These are phyloP conservation scores for Saccharomycopsis schoenii DNA, from an alignment of 805 yeast genomes.

Conservation along the genomic window DNA sequence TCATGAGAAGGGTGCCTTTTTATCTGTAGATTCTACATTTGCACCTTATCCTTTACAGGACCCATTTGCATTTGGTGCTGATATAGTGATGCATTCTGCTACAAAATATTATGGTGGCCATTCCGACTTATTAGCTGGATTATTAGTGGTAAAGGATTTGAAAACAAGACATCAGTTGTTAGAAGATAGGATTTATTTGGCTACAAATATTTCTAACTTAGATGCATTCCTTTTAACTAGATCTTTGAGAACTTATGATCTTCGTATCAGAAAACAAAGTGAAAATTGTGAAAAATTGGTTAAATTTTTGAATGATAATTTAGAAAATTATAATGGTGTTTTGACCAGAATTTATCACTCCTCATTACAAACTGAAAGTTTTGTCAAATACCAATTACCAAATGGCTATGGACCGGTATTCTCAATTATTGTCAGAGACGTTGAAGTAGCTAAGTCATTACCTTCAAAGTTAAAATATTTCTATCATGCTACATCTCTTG, in stretches of 20 bases:
- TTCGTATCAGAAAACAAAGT: conserved; percentile 62
- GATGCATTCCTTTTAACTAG: conserved; percentile 69
- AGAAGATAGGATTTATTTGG: conserved; percentile 59
- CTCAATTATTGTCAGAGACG: conserved; percentile 43
- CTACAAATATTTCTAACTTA: conserved; percentile 69
- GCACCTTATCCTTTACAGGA: conserved; percentile 88
- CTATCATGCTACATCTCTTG: conserved; percentile 87
- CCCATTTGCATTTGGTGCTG: conserved; percentile 78
- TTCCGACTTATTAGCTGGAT: conserved; percentile 80
- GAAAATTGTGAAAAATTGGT: conserved; percentile 55
- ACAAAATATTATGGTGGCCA: conserved; percentile 96
- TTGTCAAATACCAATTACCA: conserved; percentile 54
- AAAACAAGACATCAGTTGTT: conserved; percentile 37
- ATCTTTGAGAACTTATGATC: conserved; percentile 70
- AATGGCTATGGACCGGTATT: conserved; percentile 71
- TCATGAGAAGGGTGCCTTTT: conserved; percentile 63
- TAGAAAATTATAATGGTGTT: conserved; percentile 31
- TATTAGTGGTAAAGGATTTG: conserved; percentile 53
- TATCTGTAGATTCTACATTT: conserved; percentile 77
- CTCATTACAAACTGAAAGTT: conserved; percentile 63
- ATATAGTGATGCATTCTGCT: conserved; percentile 84
- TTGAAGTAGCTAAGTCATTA: conserved; percentile 47
- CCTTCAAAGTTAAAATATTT: conserved; percentile 61
- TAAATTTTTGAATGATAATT: conserved; percentile 43
- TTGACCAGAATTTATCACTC: conserved; percentile 56